phyloP scores from a whole-genome alignment of 2,329 filamentous ascomycete genomes.

The Trichoderma sp. region DNA sequence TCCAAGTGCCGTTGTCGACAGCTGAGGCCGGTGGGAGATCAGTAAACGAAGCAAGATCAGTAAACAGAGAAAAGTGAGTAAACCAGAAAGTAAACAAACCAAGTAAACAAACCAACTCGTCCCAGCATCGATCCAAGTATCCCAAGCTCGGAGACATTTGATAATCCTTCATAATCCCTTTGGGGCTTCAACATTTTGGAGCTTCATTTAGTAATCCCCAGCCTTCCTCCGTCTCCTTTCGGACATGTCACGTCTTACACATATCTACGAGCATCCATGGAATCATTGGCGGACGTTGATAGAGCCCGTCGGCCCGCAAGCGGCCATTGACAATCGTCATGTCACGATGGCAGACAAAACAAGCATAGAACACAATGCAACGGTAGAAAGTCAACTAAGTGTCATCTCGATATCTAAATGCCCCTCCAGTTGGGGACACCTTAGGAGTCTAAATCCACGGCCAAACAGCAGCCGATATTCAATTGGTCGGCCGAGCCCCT shows the following conservation, averaged over 20 bases:
- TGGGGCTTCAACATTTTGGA: conserved; percentile 15
- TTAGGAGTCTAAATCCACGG: not conserved
- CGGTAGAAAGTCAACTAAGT: not conserved
- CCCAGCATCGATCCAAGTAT: not conserved
- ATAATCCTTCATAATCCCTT: not conserved
- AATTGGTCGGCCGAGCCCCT: not conserved
- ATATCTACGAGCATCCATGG: not conserved
- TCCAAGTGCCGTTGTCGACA: not conserved
- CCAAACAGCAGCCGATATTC: not conserved
- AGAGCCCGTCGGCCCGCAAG: conserved; percentile 20
- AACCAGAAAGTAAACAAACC: conserved; percentile 11
- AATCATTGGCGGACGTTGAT: not conserved
- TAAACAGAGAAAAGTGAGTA: not conserved
- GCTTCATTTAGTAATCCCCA: conserved; percentile 13
- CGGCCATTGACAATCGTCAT: conserved; percentile 8
- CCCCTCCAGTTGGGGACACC: not conserved
- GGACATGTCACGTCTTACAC: not conserved
- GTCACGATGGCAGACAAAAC: not conserved
- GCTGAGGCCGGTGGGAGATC: not conserved
- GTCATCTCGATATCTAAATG: not conserved
- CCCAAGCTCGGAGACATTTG: not conserved
- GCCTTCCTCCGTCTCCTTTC: not conserved
- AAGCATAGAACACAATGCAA: not conserved
- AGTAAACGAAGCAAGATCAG: not conserved
- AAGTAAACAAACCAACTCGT: not conserved